Evolutionary conservation across 1,284 basidiomycete species (phyloP).

Genomic region (Boletus albobrunnescens): DNA sequence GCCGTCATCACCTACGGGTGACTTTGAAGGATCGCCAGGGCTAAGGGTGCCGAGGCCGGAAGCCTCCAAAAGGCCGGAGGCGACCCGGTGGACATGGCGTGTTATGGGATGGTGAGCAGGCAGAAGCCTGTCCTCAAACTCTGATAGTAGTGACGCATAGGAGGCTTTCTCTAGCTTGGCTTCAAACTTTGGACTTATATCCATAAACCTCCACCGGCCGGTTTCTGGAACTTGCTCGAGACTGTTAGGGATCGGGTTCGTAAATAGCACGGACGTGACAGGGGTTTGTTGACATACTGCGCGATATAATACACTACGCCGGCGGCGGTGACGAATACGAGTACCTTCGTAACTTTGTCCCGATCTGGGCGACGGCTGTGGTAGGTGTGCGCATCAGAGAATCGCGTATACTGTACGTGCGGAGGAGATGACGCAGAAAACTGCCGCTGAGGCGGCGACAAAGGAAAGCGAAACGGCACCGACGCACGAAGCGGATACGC

Average conservation of each 20-base stretch:
- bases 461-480: conserved; percentile 1
- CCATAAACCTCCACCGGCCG: conserved; percentile 83
- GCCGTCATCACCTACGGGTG: conserved; percentile 7
- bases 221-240: conserved; percentile 80
- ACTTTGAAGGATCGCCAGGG: conserved; percentile 11
- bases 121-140: conserved; percentile 60
- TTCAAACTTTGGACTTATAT: conserved; percentile 60
- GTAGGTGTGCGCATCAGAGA: conserved; percentile 18
- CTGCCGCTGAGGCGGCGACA: conserved; percentile 6
- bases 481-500: conserved; percentile 1
- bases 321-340: conserved; percentile 20
- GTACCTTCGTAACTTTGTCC: conserved; percentile 15
- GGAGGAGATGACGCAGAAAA: conserved; percentile 24
- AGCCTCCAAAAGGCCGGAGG: conserved; percentile 67
- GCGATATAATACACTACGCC: conserved; percentile 30
- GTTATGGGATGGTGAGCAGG: conserved; percentile 67
- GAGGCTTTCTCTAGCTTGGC: conserved; percentile 49
- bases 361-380: conserved; percentile 4
- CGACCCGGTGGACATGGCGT: conserved; percentile 66
- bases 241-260: conserved; percentile 37
- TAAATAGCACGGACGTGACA: not conserved
- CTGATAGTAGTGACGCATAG: conserved; percentile 48
- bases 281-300: conserved; percentile 21
- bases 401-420: conserved; percentile 28
- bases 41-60: conserved; percentile 58